These are phyloP conservation scores for Myrica gale DNA, from an alignment of 306 rosid species.

Conservation along the genomic window DNA sequence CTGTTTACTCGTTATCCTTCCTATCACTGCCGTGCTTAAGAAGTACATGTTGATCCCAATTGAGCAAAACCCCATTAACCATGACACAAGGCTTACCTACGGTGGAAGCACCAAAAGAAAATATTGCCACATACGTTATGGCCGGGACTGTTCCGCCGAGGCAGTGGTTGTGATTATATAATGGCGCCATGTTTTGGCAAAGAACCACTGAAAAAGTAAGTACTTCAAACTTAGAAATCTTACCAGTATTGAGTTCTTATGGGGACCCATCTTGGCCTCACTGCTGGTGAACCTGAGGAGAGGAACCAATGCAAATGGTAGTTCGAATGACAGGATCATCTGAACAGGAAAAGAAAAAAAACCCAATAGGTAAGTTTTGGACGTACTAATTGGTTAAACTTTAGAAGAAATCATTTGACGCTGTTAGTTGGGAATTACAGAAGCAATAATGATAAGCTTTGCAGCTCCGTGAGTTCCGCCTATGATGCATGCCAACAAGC, in stretches of 20 bases:
- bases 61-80: constrained; percentile 9
- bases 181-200: too few relatives aligned
- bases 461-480: constrained; percentile 12
- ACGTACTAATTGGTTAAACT: too few relatives aligned
- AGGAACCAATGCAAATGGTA: constrained; percentile 22
- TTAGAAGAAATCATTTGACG: not conserved
- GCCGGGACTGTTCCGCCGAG: too few relatives aligned
- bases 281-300: constrained; percentile 23
- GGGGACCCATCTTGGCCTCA: constrained; percentile 23
- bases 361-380: not conserved
- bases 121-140: not conserved
- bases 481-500: constrained; percentile 10
- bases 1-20: not conserved
- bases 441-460: constrained; percentile 16
- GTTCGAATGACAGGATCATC: constrained; percentile 16
- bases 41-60: constrained; percentile 19
- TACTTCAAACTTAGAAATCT: not conserved
- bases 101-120: not conserved
- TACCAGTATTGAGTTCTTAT: not conserved
- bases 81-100: constrained; percentile 4
- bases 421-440: constrained; percentile 5
- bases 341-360: not conserved
- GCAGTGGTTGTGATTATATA: too few relatives aligned
- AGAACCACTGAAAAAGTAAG: too few relatives aligned
- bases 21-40: constrained; percentile 11